Percentiles rank a stretch among this genome's conserved stretches.
phyloP scores from a whole-genome alignment of 208 protist genomes.

The Eutreptiella sp. region DNA sequence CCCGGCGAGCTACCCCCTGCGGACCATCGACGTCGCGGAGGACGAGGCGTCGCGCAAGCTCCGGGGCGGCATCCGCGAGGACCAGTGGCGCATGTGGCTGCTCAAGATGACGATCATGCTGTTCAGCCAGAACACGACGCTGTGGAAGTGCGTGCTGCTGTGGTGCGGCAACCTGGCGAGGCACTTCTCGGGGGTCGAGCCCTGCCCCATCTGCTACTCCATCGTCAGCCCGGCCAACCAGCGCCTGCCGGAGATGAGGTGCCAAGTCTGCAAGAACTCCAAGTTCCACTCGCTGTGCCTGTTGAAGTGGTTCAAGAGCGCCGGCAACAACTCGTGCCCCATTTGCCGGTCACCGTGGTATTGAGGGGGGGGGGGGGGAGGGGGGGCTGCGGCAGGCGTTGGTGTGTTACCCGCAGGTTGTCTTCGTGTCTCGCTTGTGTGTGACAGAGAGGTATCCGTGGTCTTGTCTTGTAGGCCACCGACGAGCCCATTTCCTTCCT shows the following conservation, averaged over 20 bases:
- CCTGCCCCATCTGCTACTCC: constrained; percentile 81
- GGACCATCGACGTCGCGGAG: constrained; percentile 19
- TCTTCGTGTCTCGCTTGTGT: too few relatives aligned
- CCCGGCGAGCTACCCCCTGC: constrained; percentile 60
- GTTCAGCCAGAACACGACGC: constrained; percentile 56
- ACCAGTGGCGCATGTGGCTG: constrained; percentile 75
- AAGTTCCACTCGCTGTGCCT: constrained; percentile 74
- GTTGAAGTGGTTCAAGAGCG: constrained; percentile 74
- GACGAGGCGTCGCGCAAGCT: not conserved
- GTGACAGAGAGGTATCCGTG: too few relatives aligned
- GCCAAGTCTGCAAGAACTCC: constrained; percentile 72
- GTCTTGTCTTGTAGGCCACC: too few relatives aligned
- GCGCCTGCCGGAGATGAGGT: constrained; percentile 68
- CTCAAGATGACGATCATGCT: constrained; percentile 74
- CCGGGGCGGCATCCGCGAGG: constrained; percentile 54
- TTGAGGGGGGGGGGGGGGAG: too few relatives aligned
- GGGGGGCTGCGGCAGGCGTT: too few relatives aligned
- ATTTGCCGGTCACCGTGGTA: constrained; percentile 79
- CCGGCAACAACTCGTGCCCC: constrained; percentile 69
- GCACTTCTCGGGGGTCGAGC: constrained; percentile 75
- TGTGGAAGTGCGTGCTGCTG: constrained; percentile 76
- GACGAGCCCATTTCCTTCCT: too few relatives aligned
- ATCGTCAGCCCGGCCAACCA: constrained; percentile 65
- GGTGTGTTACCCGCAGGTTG: too few relatives aligned
- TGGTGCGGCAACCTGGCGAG: constrained; percentile 74